Evolutionary conservation across 2,329 filamentous ascomycete species (phyloP), one percentile per base, ranked within the genome.

Genomic region (Exophiala aquamarina): DNA sequence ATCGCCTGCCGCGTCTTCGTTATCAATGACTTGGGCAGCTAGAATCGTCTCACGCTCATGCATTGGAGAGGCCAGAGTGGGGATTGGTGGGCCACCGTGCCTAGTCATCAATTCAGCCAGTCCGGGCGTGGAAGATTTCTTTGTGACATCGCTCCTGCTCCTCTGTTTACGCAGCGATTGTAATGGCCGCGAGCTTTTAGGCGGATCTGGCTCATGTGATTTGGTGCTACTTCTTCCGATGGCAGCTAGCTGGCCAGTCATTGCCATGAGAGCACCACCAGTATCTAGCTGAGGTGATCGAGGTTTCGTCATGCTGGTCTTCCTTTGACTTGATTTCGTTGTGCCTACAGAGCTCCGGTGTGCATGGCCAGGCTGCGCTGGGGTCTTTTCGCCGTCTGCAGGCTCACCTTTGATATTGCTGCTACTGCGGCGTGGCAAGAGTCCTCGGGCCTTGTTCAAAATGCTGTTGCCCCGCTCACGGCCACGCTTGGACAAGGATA

Each of bases 81-180:
- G 72, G 58, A 82, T 75, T 8, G 80, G 81, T 1, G 79, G 78
- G 3, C 80, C 81, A 41, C 79, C 80, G 54, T 78, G 71, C 38
- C 68, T 73, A 29, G 73, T 77, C 71, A 80, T 79, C 28, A 83
- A 67, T 41, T 76, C 74, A 9, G 70, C 67, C 47, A 84, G 62
- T 8, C 74, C 74, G 20, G 68, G 63, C 23, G 68, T 55, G 39
- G 55, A 32, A 36, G 60, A 58, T 45, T 68, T 65, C 23, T 61
- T 60, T 14, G 72, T 61, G 5, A 82, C 63, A 49, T 84, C 81
- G 59, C 80, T 83, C 58, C 72, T 74, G 61, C 79, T 83, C 56
- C 81, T 70, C 32, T 63, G 72, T 42, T 56, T 62, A 11, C 72
- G 57, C 15, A 53, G 34, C 28, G 50, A 21, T n/a, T 50, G 49